phyloP scores from a whole-genome alignment of 345 rosid species.

The Arabidopsis arenosa region DNA sequence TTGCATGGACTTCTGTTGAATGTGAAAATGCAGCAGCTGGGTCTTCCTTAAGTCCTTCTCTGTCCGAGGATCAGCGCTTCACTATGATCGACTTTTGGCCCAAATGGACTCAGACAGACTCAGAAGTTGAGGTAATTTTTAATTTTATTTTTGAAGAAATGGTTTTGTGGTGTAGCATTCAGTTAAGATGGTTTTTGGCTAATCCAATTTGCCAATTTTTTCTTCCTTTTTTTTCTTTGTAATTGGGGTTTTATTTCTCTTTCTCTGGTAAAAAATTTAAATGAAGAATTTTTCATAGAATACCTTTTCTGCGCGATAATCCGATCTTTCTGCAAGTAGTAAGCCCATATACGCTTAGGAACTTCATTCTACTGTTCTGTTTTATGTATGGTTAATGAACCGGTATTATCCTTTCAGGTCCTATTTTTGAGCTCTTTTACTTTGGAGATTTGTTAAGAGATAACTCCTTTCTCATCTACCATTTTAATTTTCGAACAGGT shows the following conservation, averaged over 20 bases:
- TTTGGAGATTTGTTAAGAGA: constrained; percentile 18
- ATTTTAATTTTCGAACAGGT: constrained; percentile 53
- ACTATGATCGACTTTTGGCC: constrained; percentile 81
- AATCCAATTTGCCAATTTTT: background rate
- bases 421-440: constrained; percentile 4
- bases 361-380: constrained; percentile 18
- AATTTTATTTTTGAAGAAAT: background rate
- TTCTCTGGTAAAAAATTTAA: constrained; percentile 12
- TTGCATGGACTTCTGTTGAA: constrained; percentile 70
- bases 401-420: constrained; percentile 8
- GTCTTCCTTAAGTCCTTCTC: constrained; percentile 80
- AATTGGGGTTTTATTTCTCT: constrained; percentile 16
- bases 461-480: constrained; percentile 25
- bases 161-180: constrained; percentile 2
- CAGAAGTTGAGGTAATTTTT: constrained; percentile 68
- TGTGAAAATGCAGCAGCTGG: constrained; percentile 72
- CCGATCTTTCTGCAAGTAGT: background rate
- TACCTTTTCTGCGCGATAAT: background rate
- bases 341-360: background rate
- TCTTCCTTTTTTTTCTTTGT: background rate
- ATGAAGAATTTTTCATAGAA: background rate
- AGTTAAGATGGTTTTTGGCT: background rate
- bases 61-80: constrained; percentile 83
- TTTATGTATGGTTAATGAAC: constrained; percentile 24
- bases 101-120: constrained; percentile 69